Evolutionary conservation across 331 rosid species (phyloP), one percentile per base, ranked within the genome.

Genomic region (Quercus phellos): DNA sequence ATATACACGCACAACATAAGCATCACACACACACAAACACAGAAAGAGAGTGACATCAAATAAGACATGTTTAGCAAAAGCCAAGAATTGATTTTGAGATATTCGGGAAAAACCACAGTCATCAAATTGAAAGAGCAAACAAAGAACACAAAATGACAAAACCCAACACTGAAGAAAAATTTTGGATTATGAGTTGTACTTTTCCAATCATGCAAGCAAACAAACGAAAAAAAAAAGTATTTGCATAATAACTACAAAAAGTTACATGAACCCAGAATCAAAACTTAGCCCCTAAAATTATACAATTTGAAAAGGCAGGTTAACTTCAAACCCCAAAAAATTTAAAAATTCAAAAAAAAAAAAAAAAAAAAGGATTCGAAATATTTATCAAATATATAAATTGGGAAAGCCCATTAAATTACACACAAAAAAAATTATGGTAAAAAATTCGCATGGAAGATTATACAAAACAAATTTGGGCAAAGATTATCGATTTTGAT

Each of bases 141-240:
- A 82, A 56, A 76, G 4, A 56, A 59, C 55, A 66, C 70, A 81
- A 81, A 74, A 83, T 68, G 88, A 86, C 82, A 81, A 85, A 80
- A 21, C 68, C 63, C 77, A 26, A 68, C 29, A 58, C 56, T 46
- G 35, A 74, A 13, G 68, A 53, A 78, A 63, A 14, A 51, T 8
- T 70, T 60, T n/a, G 79, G 74, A 55, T 73, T 72, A 68, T 67
- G 56, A 54, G 78, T 80, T 74, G 67, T 66, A 77, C 73, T 70
- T 78, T 82, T 74, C 71, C 68, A 80, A 70, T 56, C 83, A 85
- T 68, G 86, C 84, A 80, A 83, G 18, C 80, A 79, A 71, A 26
- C 70, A 60, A 68, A 68, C 18, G 55, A 53, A 74, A 17, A 56
- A 67, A 13, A 56, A 67, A 58, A 72, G 70, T 73, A 56, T 55